These are phyloP conservation scores for Lactarius tabidus DNA, from an alignment of 768 basidiomycete species.

Conservation along the genomic window DNA sequence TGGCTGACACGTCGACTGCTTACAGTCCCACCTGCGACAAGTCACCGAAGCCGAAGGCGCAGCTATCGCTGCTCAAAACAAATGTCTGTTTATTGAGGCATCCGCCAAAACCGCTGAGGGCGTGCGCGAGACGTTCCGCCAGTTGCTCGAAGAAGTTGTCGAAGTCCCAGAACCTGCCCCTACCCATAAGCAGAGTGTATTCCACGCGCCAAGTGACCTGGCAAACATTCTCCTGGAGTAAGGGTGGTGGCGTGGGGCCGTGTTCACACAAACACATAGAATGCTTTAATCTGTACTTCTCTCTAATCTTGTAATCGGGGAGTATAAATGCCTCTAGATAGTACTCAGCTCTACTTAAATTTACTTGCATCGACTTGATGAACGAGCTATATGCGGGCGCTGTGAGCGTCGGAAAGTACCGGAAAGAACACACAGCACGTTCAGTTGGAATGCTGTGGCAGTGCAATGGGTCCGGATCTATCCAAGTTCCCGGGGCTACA, in stretches of 20 bases:
- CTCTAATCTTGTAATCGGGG: no score
- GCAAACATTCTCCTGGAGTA: neutral
- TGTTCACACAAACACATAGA: neutral
- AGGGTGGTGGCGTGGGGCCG: neutral
- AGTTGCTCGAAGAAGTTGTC: conserved; percentile 75
- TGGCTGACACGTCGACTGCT: neutral
- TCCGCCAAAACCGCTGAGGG: conserved; percentile 87
- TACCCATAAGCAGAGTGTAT: conserved; percentile 30
- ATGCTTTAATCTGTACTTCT: neutral
- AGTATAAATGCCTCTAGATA: no score
- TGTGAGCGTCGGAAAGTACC: neutral
- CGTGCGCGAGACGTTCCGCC: conserved; percentile 70
- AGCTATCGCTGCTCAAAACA: conserved; percentile 78
- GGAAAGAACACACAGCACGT: neutral
- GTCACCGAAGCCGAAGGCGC: conserved; percentile 75
- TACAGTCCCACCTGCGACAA: conserved; percentile 80
- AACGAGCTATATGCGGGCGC: neutral
- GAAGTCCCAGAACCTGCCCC: conserved; percentile 78
- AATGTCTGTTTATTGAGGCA: conserved; percentile 83
- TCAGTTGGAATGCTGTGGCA: neutral
- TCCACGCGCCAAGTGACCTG: conserved; percentile 21
- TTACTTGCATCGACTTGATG: neutral
- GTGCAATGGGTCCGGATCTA: neutral
- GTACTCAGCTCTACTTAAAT: no score
- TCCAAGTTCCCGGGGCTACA: neutral